A percentile compares a stretch with the other conserved stretches of the same genome.
phyloP scores from a whole-genome alignment of 1,284 basidiomycete species.

The Cystobasidium slooffiae region DNA sequence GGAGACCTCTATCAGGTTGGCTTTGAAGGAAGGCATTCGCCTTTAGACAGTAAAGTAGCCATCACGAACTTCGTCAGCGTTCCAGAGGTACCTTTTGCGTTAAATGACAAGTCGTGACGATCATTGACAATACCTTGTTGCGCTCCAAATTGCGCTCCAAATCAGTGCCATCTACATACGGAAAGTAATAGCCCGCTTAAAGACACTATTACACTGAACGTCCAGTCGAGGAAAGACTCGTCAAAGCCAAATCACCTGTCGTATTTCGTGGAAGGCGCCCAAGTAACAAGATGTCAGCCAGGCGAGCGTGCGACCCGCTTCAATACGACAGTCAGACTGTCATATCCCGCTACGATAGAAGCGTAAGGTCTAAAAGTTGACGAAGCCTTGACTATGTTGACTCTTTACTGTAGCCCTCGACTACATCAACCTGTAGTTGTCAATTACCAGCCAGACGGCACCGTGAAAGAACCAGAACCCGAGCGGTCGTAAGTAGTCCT shows the following conservation, averaged over 20 bases:
- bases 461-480: conserved; percentile 38
- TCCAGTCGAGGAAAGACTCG: neutral
- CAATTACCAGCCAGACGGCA: conserved; percentile 35
- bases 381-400: neutral
- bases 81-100: conserved; percentile 11
- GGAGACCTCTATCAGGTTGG: conserved; percentile 43
- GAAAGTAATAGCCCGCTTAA: neutral
- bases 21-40: conserved; percentile 5
- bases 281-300: conserved; percentile 16
- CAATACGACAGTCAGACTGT: conserved; percentile 33
- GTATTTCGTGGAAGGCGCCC: conserved; percentile 14
- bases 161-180: conserved; percentile 34
- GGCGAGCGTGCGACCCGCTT: conserved; percentile 21
- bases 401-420: conserved; percentile 1
- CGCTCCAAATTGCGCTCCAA: neutral
- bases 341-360: conserved; percentile 20
- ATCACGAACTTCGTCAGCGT: conserved; percentile 39
- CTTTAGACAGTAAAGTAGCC: neutral
- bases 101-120: neutral
- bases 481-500: conserved; percentile 24
- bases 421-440: conserved; percentile 27
- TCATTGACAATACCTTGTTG: neutral
- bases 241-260: conserved; percentile 9
- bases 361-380: conserved; percentile 1
- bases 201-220: conserved; percentile 30